Conservation (phyloP, 176 grass and related monocot species). For the Saccharum spontaneum region DNA sequence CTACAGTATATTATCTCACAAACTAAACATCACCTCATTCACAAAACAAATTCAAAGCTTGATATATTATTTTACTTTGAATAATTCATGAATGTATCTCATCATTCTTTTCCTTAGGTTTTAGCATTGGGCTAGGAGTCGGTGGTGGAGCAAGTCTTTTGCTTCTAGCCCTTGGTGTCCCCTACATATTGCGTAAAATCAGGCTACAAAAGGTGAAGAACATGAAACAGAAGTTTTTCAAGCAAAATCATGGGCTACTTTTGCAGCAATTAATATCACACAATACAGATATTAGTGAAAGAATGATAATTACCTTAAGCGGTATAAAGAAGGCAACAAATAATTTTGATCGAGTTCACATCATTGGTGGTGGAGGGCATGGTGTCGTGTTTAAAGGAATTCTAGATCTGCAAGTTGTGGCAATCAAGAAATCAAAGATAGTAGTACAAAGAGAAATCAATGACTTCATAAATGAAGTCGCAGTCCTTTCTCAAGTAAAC, state of each 20-base stretch:
- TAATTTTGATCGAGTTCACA: constrained; percentile 40
- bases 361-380: constrained; percentile 44
- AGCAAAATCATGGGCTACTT: no score
- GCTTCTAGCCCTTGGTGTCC: constrained; percentile 21
- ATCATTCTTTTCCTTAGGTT: neutral
- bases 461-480: no score
- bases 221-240: no score
- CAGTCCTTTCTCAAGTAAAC: no score
- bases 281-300: constrained; percentile 37
- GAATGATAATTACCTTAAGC: constrained; percentile 41
- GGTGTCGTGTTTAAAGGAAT: constrained; percentile 55
- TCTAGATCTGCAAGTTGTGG: constrained; percentile 44
- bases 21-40: no score
- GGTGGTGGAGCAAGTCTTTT: constrained; percentile 18
- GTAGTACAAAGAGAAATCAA: constrained; percentile 44
- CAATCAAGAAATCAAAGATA: constrained; percentile 62
- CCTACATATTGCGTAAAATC: neutral
- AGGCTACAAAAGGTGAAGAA: no score
- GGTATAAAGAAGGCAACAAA: constrained; percentile 58
- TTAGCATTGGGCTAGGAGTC: constrained; percentile 35
- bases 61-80: no score
- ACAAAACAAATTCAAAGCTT: no score
- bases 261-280: constrained; percentile 33
- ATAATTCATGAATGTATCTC: no score
- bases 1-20: no score